Base-by-base conservation (phyloP, 257 asterid genomes). In the Fraxinus anomala region DNA sequence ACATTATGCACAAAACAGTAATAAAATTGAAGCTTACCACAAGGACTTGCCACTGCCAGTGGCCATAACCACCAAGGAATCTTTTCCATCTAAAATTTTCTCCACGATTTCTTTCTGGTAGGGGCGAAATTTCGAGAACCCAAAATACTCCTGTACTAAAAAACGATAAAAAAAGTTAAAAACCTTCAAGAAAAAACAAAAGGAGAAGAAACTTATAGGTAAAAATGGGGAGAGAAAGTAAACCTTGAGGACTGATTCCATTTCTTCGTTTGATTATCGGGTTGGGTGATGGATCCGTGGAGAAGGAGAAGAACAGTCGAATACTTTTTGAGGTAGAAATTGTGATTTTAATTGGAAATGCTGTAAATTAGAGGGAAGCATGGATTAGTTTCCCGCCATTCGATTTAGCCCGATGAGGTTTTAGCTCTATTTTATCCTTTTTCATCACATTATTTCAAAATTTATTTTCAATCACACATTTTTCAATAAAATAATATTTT, bases 1-100 rank as follows among this genome's bases (percentile, higher is more conserved):
- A 23, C 24, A 19, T 17, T 39, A 13, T 5, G 17, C 10, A 23
- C 34, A 76, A 33, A 44, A 42, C 19, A 39, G 68, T 14, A 75
- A 75, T 65, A 6, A 6, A 21, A 33, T 74, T 74, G 68, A 66
- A 76, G 77, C 34, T 49, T 87, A 94, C 99, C 97, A 92, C 78
- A 94, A 78, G 23, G 99, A 94, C 75, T 94, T 94, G 85, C 99
- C 99, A 81, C 97, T 94, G 33, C 99, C 99, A 21, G 99, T 94
- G 86, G 97, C 93, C 97, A 94, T 92, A 37, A 94, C 92, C 73
- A 91, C 97, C 77, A 94, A 75, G 82, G 97, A 91, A 81, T 94
- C 99, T 28, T 80, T 86, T 77, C 97, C 96, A 54, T 80, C 83
- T 65, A 92, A 79, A 76, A 94, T 90, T 30, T 83, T 83, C 78